phyloP scores from a whole-genome alignment of 331 rosid species.

The Rosa hybrid region DNA sequence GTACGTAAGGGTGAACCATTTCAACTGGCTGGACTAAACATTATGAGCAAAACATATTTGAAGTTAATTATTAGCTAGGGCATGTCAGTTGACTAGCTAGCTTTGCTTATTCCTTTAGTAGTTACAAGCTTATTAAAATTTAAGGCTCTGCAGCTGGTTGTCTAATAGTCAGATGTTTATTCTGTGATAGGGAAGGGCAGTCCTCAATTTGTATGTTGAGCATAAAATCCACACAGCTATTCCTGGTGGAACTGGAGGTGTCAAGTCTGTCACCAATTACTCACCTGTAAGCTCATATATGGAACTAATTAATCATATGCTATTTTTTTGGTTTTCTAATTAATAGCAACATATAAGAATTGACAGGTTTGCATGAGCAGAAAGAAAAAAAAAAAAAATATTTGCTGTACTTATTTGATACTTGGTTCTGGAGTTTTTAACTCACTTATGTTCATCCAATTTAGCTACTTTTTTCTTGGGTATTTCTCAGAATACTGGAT shows the following conservation, averaged over 20 bases:
- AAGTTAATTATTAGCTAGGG: not conserved
- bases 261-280: conserved; percentile 37
- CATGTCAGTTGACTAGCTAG: not conserved
- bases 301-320: not conserved
- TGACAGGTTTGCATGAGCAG: no score
- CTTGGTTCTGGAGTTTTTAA: no score
- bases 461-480: no score
- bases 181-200: conserved; percentile 16
- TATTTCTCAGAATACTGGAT: not conserved
- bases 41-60: not conserved
- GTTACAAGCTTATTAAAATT: not conserved
- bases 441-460: no score
- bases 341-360: not conserved
- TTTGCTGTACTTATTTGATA: not conserved
- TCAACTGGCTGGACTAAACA: not conserved
- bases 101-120: not conserved
- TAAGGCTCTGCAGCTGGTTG: not conserved
- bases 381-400: not conserved
- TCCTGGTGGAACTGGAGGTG: conserved; percentile 39
- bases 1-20: conserved; percentile 23
- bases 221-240: conserved; percentile 19
- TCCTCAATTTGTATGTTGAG: conserved; percentile 29
- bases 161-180: not conserved
- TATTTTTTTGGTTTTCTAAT: not conserved
- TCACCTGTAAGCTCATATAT: conserved; percentile 24